Evolutionary conservation across 2,329 filamentous ascomycete genomes (phyloP), one percentile per base, ranked within the genome.

Genomic region (Gnomoniopsis sp.): DNA sequence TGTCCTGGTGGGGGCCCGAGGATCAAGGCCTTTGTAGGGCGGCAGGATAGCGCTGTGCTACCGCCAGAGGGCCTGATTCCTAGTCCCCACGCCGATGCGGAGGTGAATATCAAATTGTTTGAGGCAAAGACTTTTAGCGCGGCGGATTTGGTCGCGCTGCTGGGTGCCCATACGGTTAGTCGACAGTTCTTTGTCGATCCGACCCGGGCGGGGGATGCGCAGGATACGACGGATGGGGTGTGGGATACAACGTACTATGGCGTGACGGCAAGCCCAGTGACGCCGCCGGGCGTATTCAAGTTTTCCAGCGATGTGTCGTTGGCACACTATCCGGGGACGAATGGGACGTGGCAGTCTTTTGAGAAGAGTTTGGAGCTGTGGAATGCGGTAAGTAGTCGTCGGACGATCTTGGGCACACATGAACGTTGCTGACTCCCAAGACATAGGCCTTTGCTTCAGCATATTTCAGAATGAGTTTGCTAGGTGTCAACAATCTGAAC

Each of bases 401-500:
- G 26, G 8, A 8, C 26, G 8, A 8, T 30, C 8, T 4, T 8
- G 8, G 26, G 26, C 26, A 30, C 4, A 30, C 26, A 8, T 30
- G 26, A 30, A 30, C 26, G 8, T 8, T 30, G 26, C 4, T 30
- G 26, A 30, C 4, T 30, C 4, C 26, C 8, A 8, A 8, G 8
- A 4, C 1, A 47, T 26, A 78, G 75, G 80, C 78, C 48, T 85
- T 81, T 56, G 75, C 80, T 2, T 72, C 74, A 38, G 81, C 79
- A 14, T 84, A 84, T 63, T 74, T 82, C 48, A 79, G 81, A 22
- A 71, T 85, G 41, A 80, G 77, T 34, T 70, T 85, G 2, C 75
- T 85, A 12, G 82, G 82, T 3, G 80, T 84, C 15, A 75, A 80
- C 65, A 83, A 83, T 65, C 79, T 85, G 68, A 84, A 84, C 67